Conservation (phyloP, 805 yeast genomes). For the Barnettozyma populi region DNA sequence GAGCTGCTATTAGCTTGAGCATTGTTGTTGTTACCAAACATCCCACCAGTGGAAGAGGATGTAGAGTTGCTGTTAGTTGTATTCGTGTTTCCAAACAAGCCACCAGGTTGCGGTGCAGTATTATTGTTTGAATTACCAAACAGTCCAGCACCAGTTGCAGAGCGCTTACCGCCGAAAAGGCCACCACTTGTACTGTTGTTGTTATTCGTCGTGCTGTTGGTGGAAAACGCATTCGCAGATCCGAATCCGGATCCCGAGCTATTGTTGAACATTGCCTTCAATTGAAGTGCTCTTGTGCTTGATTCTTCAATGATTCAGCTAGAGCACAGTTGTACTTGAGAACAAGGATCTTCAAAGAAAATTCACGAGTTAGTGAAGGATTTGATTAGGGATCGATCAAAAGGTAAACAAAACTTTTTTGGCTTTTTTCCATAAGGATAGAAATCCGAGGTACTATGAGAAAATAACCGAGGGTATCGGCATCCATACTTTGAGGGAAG, state of each 20-base stretch:
- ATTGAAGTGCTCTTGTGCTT: not conserved
- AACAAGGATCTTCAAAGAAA: not conserved
- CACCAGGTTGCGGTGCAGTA: slow-evolving; percentile 4
- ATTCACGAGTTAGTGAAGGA: not conserved
- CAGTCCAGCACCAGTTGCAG: slow-evolving; percentile 7
- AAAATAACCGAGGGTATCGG: no score
- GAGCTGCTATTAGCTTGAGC: slow-evolving; percentile 1
- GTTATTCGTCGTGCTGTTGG: slow-evolving; percentile 5
- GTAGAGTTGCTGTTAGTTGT: slow-evolving; percentile 11
- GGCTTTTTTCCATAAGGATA: not conserved
- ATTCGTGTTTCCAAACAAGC: slow-evolving; percentile 6
- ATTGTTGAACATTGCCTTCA: not conserved
- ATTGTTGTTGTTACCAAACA: slow-evolving; percentile 17
- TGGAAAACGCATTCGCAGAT: slow-evolving; percentile 6
- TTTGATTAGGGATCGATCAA: not conserved
- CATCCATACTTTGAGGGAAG: not conserved
- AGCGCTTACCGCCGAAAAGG: slow-evolving; percentile 11
- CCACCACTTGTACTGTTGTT: slow-evolving; percentile 9
- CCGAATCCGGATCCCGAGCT: slow-evolving; percentile 10
- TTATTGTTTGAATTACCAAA: slow-evolving; percentile 19
- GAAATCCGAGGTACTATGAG: not conserved
- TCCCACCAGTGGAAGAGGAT: slow-evolving; percentile 26
- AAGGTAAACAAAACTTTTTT: slow-evolving; percentile 3
- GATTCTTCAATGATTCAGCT: not conserved
- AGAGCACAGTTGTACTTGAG: not conserved